Evolutionary conservation across 257 asterid species (phyloP).

Genomic region (Capsicum baccatum): DNA sequence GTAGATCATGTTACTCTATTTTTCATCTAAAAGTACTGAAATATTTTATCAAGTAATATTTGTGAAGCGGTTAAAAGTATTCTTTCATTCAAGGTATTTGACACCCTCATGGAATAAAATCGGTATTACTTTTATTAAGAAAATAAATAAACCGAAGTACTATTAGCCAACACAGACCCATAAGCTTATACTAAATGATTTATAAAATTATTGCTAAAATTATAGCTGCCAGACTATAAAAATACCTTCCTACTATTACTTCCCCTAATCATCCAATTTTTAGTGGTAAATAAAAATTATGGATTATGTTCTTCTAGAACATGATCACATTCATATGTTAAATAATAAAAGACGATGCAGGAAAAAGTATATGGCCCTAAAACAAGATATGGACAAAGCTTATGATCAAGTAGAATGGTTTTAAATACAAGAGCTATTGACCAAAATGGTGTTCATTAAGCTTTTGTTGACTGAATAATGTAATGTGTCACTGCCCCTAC

Average conservation of each 20-base stretch:
- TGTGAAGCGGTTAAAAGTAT: no score
- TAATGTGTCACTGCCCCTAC: no score
- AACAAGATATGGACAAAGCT: no score
- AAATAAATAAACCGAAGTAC: neutral
- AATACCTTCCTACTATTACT: neutral
- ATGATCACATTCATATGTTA: neutral
- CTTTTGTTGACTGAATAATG: no score
- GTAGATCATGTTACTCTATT: no score
- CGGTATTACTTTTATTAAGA: neutral
- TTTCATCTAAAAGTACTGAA: no score
- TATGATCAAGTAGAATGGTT: no score
- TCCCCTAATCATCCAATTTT: neutral
- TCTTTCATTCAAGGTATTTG: neutral
- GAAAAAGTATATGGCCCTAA: neutral
- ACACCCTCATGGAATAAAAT: neutral
- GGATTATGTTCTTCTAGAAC: neutral
- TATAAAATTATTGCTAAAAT: neutral
- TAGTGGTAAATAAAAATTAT: neutral
- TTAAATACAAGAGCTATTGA: no score
- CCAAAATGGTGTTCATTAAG: no score
- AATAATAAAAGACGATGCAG: neutral
- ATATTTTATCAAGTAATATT: no score
- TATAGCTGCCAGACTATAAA: neutral
- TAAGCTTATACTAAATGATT: neutral
- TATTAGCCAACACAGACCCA: neutral